Evolutionary conservation across 2,329 filamentous ascomycete genomes (phyloP).

Genomic region (Cladosporium velox): DNA sequence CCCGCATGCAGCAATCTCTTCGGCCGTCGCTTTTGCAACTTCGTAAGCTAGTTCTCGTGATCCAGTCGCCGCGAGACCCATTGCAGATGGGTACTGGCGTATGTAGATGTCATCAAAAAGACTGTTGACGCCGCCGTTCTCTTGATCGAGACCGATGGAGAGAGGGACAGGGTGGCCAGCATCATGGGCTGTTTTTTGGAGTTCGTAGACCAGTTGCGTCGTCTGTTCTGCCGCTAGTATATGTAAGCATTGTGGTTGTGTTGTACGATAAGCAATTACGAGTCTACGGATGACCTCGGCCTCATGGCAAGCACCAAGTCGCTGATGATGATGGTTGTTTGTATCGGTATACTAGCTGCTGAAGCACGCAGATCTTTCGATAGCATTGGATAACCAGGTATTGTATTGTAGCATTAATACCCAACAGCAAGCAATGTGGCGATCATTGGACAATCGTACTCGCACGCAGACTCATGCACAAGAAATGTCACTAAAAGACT

Average conservation of each 20-base stretch:
- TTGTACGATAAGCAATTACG: not conserved
- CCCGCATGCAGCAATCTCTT: constrained; percentile 87
- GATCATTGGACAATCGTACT: not conserved
- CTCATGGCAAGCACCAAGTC: not conserved
- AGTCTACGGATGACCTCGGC: not conserved
- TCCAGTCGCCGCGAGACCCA: constrained; percentile 93
- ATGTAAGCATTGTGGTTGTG: constrained; percentile 32
- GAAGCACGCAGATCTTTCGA: not conserved
- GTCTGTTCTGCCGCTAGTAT: constrained; percentile 82
- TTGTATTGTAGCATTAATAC: not conserved
- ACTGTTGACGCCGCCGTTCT: constrained; percentile 97
- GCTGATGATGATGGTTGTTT: not conserved
- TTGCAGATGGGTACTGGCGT: constrained; percentile 93
- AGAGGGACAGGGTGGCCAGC: constrained; percentile 87
- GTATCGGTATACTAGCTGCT: not conserved
- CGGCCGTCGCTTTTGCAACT: constrained; percentile 88
- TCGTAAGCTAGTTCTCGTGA: constrained; percentile 83
- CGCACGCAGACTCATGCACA: not conserved
- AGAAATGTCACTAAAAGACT: not conserved
- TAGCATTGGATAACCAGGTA: not conserved
- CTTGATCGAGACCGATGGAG: constrained; percentile 89
- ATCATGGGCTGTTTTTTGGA: constrained; percentile 88
- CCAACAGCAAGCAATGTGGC: not conserved
- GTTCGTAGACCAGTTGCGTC: constrained; percentile 80
- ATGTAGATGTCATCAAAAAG: constrained; percentile 95